A percentile compares a stretch with the other conserved stretches of the same genome.
phyloP scores from a whole-genome alignment of 1,139 yeast species.

The Sugiyamaella xylanicola region DNA sequence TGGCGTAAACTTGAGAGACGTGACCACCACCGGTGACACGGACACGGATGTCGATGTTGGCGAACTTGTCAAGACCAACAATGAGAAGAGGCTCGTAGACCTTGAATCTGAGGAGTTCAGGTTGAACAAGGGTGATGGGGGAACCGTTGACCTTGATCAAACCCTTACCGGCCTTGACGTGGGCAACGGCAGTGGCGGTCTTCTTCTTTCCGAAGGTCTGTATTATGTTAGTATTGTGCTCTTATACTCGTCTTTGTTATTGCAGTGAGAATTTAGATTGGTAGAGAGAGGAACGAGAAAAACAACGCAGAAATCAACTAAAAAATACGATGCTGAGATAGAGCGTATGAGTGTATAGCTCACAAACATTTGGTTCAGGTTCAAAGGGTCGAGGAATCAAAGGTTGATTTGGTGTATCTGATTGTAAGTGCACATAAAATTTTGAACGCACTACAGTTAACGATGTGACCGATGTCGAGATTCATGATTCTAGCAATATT shows the following conservation, averaged over 20 bases:
- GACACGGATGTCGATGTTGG: constrained; percentile 97
- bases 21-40: constrained; percentile 99
- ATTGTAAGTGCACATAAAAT: too few species aligned
- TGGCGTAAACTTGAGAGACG: constrained; percentile 99
- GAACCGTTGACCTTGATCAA: constrained; percentile 98
- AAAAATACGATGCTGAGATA: too few species aligned
- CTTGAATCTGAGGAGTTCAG: constrained; percentile 98
- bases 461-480: too few species aligned
- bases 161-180: constrained; percentile 99
- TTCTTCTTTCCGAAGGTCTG: constrained; percentile 99
- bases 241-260: background rate
- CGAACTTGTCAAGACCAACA: constrained; percentile 98
- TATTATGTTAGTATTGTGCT: constrained; percentile 3
- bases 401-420: too few species aligned
- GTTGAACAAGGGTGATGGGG: constrained; percentile 98
- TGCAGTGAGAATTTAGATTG: background rate
- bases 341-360: too few species aligned
- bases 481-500: too few species aligned
- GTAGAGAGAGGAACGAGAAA: background rate
- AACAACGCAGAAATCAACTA: background rate
- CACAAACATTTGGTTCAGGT: too few species aligned
- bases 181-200: constrained; percentile 99
- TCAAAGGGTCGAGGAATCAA: too few species aligned
- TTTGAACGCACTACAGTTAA: too few species aligned
- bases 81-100: constrained; percentile 98